Evolutionary conservation across 345 rosid genomes (phyloP).

Genomic region (Passiflora organensis): DNA sequence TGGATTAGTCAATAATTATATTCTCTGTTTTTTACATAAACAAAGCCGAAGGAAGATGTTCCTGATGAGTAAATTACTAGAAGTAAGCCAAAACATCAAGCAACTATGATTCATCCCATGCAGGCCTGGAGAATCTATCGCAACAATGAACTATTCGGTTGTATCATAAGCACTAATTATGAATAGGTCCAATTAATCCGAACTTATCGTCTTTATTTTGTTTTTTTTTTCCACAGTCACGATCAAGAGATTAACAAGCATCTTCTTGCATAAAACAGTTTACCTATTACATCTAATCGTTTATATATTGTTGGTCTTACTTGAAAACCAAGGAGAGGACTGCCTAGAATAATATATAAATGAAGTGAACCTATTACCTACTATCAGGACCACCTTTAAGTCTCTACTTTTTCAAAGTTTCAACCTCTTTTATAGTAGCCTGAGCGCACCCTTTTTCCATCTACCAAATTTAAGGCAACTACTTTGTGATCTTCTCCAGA

Average conservation of each 20-base stretch:
- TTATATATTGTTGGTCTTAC: conserved; percentile 13
- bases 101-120: background rate
- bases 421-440: conserved; percentile 10
- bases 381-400: conserved; percentile 22
- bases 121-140: background rate
- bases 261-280: background rate
- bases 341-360: conserved; percentile 8
- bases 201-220: no score
- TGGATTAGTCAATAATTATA: background rate
- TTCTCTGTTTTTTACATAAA: no score
- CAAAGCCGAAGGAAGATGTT: background rate
- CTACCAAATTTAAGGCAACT: conserved; percentile 15
- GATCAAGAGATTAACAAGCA: background rate
- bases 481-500: conserved; percentile 8
- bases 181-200: background rate
- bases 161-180: background rate
- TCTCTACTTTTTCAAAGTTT: conserved; percentile 6
- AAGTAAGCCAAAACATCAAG: background rate
- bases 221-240: background rate
- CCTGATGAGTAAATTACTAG: no score
- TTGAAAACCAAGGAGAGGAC: conserved; percentile 29
- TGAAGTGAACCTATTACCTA: conserved; percentile 72
- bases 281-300: background rate
- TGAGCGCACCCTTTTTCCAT: conserved; percentile 7
- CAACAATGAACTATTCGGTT: no score